Evolutionary conservation across 1,284 basidiomycete species (phyloP).

Genomic region (Pseudozyma tsukubaensis): DNA sequence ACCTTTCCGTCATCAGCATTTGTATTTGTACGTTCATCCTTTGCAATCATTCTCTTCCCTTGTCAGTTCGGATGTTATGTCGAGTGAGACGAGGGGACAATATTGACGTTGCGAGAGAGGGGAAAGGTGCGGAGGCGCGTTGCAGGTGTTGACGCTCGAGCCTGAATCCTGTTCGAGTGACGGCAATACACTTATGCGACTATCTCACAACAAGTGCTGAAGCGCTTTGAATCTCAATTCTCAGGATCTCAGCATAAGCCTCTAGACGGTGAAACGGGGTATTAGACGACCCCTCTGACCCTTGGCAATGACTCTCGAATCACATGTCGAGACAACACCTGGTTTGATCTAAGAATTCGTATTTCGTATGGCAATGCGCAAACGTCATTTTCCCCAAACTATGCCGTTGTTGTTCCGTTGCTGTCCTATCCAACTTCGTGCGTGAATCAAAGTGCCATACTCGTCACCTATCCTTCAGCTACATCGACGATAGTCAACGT

Average conservation of each 20-base stretch:
- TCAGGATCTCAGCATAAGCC: no score
- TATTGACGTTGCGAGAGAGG: no score
- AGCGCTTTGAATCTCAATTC: no score
- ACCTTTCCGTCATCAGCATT: neutral
- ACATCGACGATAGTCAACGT: neutral
- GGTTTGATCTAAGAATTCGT: constrained; percentile 18
- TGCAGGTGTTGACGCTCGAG: no score
- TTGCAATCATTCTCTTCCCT: neutral
- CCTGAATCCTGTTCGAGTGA: no score
- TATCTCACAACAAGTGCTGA: no score
- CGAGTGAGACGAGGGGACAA: neutral
- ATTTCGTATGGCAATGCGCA: constrained; percentile 8
- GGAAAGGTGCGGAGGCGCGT: no score
- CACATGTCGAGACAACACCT: neutral
- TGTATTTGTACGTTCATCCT: constrained; percentile 10
- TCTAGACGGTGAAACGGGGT: no score
- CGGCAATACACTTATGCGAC: no score
- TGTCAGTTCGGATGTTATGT: neutral
- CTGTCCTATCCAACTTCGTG: no score
- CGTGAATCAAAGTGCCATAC: neutral
- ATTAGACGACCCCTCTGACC: no score
- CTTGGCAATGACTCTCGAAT: neutral
- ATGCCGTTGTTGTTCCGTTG: no score
- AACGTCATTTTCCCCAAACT: neutral
- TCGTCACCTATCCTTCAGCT: neutral